phyloP scores from a whole-genome alignment of 495 filamentous ascomycete genomes.

The Lasiosphaeriaceae sp. region DNA sequence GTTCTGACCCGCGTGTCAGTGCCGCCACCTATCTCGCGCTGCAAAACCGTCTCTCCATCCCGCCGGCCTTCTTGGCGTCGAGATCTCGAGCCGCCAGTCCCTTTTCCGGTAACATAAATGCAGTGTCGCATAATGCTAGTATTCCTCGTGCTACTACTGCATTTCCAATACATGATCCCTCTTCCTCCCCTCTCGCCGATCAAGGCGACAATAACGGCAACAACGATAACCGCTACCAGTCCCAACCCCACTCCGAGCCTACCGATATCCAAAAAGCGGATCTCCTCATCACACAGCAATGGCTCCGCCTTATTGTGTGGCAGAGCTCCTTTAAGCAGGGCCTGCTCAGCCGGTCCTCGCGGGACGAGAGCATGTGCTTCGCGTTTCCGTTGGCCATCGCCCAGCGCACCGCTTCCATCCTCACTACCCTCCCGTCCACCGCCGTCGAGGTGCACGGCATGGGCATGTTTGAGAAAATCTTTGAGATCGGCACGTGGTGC shows the following conservation, averaged over 20 bases:
- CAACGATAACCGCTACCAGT: neutral
- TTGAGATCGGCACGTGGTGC: slow-evolving; percentile 51
- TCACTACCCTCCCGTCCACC: slow-evolving; percentile 44
- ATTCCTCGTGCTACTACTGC: neutral
- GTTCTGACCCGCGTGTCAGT: slow-evolving; percentile 25
- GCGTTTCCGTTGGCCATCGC: slow-evolving; percentile 55
- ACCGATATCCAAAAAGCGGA: slow-evolving; percentile 57
- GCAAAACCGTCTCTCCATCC: slow-evolving; percentile 35
- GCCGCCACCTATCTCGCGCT: slow-evolving; percentile 42
- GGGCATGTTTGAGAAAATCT: slow-evolving; percentile 54
- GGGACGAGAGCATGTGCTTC: slow-evolving; percentile 50
- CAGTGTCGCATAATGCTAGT: neutral
- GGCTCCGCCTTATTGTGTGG: slow-evolving; percentile 61
- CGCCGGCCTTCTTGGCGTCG: slow-evolving; percentile 5
- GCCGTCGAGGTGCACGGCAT: slow-evolving; percentile 59
- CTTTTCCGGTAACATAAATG: neutral
- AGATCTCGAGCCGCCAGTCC: neutral
- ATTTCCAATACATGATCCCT: neutral
- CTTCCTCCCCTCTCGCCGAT: neutral
- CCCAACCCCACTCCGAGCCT: slow-evolving; percentile 26
- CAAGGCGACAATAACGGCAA: neutral
- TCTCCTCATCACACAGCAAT: slow-evolving; percentile 58
- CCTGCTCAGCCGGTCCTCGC: slow-evolving; percentile 41
- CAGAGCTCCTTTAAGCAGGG: slow-evolving; percentile 54
- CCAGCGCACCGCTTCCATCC: slow-evolving; percentile 47